phyloP scores from a whole-genome alignment of 768 basidiomycete genomes.

The Terana coerulea region DNA sequence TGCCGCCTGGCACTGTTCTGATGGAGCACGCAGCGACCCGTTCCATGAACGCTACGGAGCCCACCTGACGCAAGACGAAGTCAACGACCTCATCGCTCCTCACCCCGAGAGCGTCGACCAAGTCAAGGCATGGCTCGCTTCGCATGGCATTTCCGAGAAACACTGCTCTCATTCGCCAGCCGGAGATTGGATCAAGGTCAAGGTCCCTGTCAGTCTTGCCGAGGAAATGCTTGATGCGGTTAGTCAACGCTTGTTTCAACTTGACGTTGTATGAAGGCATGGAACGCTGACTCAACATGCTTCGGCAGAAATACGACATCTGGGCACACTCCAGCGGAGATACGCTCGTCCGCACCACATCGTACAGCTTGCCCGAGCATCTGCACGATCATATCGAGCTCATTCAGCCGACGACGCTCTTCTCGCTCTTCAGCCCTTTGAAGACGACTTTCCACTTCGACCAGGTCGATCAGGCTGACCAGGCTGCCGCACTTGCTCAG shows the following conservation, averaged over 20 bases:
- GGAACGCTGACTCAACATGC: neutral
- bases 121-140: constrained; percentile 60
- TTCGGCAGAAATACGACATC: constrained; percentile 54
- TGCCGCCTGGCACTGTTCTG: neutral
- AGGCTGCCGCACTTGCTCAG: neutral
- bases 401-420: constrained; percentile 71
- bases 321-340: constrained; percentile 57
- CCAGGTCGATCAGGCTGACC: constrained; percentile 1
- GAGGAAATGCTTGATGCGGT: constrained; percentile 75
- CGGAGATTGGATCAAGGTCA: constrained; percentile 65
- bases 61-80: constrained; percentile 59
- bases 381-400: constrained; percentile 61
- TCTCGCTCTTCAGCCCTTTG: constrained; percentile 44
- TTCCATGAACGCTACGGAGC: constrained; percentile 30
- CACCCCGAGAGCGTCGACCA: constrained; percentile 45
- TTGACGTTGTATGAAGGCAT: neutral
- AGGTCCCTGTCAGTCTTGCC: constrained; percentile 51
- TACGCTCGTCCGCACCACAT: constrained; percentile 58
- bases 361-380: constrained; percentile 60
- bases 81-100: constrained; percentile 59
- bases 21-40: constrained; percentile 19
- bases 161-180: constrained; percentile 55
- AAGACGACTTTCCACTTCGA: constrained; percentile 34
- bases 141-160: constrained; percentile 47
- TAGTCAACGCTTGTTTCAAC: constrained; percentile 17